Conservation (phyloP, 2,329 filamentous ascomycete genomes). For the Sporothrix pallida region DNA sequence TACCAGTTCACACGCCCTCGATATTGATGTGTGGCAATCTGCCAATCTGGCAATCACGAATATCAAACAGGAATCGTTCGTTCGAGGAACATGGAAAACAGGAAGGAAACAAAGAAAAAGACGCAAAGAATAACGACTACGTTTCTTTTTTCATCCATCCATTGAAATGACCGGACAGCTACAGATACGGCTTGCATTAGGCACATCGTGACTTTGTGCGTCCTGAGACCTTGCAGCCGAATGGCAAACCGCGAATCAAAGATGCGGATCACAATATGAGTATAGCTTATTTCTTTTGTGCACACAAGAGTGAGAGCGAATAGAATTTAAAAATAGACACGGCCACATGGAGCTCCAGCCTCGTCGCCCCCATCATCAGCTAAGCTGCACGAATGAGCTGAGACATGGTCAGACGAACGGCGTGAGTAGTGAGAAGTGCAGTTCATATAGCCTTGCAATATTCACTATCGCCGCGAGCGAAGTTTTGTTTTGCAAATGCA, state of each 20-base stretch:
- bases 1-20: background rate
- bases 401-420: too few species aligned
- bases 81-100: background rate
- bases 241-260: background rate
- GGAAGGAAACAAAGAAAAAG: background rate
- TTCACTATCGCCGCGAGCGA: too few species aligned
- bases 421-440: too few species aligned
- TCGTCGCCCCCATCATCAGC: background rate
- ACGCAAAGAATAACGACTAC: background rate
- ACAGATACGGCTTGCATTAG: background rate
- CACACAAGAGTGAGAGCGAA: background rate
- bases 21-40: background rate
- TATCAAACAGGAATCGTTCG: background rate
- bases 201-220: background rate
- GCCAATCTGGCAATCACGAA: background rate
- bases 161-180: background rate
- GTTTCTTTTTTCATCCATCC: background rate
- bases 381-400: background rate
- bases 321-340: background rate
- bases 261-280: too few species aligned
- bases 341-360: background rate
- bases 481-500: background rate
- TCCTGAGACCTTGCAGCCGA: background rate
- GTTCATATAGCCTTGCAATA: too few species aligned
- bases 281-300: too few species aligned